Conservation (phyloP, 164 flowering plant species). For the Platanus orientalis region DNA sequence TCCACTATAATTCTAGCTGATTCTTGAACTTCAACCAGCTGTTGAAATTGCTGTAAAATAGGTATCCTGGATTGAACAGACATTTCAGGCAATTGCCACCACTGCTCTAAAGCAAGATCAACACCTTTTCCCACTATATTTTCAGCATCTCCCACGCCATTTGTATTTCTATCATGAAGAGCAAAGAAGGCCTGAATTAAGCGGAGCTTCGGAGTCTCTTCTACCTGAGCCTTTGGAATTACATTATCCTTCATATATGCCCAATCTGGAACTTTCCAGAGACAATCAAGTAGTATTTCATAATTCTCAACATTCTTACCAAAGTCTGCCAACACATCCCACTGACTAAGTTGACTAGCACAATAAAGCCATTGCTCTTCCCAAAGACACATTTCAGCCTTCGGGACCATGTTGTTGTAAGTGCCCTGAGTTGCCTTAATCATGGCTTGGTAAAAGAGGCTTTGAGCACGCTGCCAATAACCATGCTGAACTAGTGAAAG, state of each 20-base stretch:
- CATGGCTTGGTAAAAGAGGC: slow-evolving; percentile 94
- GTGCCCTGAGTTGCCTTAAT: slow-evolving; percentile 99
- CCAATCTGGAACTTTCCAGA: slow-evolving; percentile 94
- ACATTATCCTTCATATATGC: slow-evolving; percentile 80
- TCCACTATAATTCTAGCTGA: slow-evolving; percentile 80
- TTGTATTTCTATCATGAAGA: slow-evolving; percentile 79
- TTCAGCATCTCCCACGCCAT: slow-evolving; percentile 88
- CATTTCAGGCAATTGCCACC: slow-evolving; percentile 98
- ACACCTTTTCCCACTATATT: slow-evolving; percentile 84
- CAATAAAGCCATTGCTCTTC: slow-evolving; percentile 97
- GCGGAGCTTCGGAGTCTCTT: slow-evolving; percentile 83
- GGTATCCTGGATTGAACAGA: slow-evolving; percentile 85
- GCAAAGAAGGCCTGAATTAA: slow-evolving; percentile 78
- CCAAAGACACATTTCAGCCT: slow-evolving; percentile 99
- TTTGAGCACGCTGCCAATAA: slow-evolving; percentile 95
- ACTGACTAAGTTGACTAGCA: slow-evolving; percentile 88
- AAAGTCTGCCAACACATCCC: slow-evolving; percentile 89
- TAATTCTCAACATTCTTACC: slow-evolving; percentile 78
- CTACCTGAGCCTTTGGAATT: slow-evolving; percentile 84
- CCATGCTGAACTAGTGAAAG: slow-evolving; percentile 99
- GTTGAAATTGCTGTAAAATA: slow-evolving; percentile 89
- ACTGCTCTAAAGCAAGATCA: slow-evolving; percentile 83
- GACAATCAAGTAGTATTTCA: slow-evolving; percentile 78
- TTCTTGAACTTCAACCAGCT: slow-evolving; percentile 89
- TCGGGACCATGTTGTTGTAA: slow-evolving; percentile 90